Evolutionary conservation across 306 rosid species (phyloP), one percentile per base, ranked within the genome.

Genomic region (Canavalia ensiformis): DNA sequence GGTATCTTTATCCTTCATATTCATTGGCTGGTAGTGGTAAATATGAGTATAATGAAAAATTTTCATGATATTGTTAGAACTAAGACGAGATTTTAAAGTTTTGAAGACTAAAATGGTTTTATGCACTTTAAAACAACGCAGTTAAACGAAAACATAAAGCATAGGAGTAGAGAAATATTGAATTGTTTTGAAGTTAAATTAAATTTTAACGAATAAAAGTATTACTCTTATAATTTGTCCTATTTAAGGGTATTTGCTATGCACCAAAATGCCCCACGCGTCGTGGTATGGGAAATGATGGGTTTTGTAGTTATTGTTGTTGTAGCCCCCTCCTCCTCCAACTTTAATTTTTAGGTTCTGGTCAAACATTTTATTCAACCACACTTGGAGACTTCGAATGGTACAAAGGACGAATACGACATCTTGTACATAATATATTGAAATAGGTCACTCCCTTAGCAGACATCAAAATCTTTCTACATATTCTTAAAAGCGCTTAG

Each of bases 391-490:
- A 75, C 5, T 56, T 55, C 55, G 78, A 87, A 77, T 42, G 55
- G 45, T 72, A 81, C 84, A 81, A 80, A 44, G 86, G 13, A 81
- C 44, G 82, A 59, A 83, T 87, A 72, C 71, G 81, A 64, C 89
- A 75, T 4, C 4, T 34, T 6, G 71, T 80, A 42, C 42, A 60
- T 74, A 6, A 42, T 72, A 63, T 70, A 75, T 76, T 65, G 18
- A 71, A 41, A 62, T 54, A 75, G 79, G 83, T 83, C 84, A 59
- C 85, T 77, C 68, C 3, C 70, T 7, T 3, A 67, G 60, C 55
- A 69, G 87, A 87, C 90, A 87, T n/a, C 29, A 37, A 66, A 77
- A 83, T 80, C 85, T 87, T 52, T 76, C 54, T 9, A 74, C 74
- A 31, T 25, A 49, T 46, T 33, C 55, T 33, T 66, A 70, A 41